Evolutionary conservation across 1,284 basidiomycete genomes (phyloP), one percentile per base, ranked within the genome.

Genomic region (Acaromyces ingoldii): DNA sequence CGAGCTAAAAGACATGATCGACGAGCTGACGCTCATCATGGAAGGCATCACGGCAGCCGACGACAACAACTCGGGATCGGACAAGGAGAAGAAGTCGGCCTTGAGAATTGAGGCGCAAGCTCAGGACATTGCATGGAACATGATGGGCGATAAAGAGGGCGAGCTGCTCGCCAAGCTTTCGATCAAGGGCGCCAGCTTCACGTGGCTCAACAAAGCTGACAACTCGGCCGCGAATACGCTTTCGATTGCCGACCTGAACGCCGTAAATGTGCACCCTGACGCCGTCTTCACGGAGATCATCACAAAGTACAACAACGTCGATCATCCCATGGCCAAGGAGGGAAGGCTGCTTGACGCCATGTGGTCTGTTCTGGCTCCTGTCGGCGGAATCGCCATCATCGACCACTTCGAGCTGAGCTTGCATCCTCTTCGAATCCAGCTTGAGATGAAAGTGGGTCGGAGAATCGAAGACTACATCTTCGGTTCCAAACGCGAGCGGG

Each of bases 361-460:
- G 38, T 74, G 71, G 72, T 59, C 60, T 30, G 60, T 70, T 2
- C 52, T 72, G 19, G 58, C 71, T 2, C 88, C 91, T 2, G 90
- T 96, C 3, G 93, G 91, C 22, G 93, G 92, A 9, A 96, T 98
- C 63, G 83, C 86, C 6, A 91, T 97, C 60, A 86, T 92, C 70
- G 86, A 91, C 75, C 80, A 82, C 26, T 89, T 95, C 67, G 84
- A 88, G 58, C 77, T 95, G 41, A 83, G 84, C 40, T 78, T 95
- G 48, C 89, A 95, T 75, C 92, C 92, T 0, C 49, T 74, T 33
- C 58, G 57, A 21, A 82, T 96, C 65, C 84, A 87, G 42, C 80
- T 96, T 15, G 89, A 91, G 67, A 81, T 95, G 44, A 81, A 81
- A 59, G 82, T 95, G 25, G 92, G 91, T 3, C 81, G 82, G 22